Conservation (phyloP, 2,329 filamentous ascomycete species). For the Xylaria sp. region DNA sequence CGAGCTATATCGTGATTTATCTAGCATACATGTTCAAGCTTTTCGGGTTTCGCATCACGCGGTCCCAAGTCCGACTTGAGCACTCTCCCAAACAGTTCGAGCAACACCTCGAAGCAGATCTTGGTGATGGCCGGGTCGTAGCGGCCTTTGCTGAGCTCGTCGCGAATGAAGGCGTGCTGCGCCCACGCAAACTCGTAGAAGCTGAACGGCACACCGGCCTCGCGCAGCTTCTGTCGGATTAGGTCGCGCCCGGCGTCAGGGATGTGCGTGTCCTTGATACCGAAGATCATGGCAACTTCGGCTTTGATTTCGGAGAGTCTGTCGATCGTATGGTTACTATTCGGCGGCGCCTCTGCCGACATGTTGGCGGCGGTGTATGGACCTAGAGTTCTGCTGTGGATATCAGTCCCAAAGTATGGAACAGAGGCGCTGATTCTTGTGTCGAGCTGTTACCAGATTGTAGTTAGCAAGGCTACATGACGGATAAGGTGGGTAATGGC, state of each 20-base stretch:
- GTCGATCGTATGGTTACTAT: slow-evolving; percentile 64
- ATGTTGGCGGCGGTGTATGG: slow-evolving; percentile 62
- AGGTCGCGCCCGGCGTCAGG: slow-evolving; percentile 83
- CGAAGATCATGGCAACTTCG: slow-evolving; percentile 90
- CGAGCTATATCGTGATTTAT: background rate
- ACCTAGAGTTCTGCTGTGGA: slow-evolving; percentile 83
- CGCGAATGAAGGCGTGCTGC: slow-evolving; percentile 93
- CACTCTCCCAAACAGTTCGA: slow-evolving; percentile 84
- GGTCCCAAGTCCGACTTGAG: slow-evolving; percentile 83
- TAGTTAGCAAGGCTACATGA: slow-evolving; percentile 21
- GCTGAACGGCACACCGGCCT: slow-evolving; percentile 77
- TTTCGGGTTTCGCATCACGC: slow-evolving; percentile 67
- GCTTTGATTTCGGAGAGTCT: slow-evolving; percentile 74
- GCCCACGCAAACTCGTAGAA: slow-evolving; percentile 95
- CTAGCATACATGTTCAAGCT: slow-evolving; percentile 79
- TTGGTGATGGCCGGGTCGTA: slow-evolving; percentile 90
- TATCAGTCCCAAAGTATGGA: slow-evolving; percentile 92
- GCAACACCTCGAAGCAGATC: slow-evolving; percentile 88
- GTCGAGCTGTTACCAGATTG: slow-evolving; percentile 66
- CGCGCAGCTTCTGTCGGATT: slow-evolving; percentile 83
- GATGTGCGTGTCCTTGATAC: slow-evolving; percentile 90
- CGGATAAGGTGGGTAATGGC: slow-evolving; percentile 1
- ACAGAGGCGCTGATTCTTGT: slow-evolving; percentile 79
- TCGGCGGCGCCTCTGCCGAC: slow-evolving; percentile 52
- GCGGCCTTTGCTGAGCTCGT: slow-evolving; percentile 91